Percentiles rank a stretch among this genome's conserved stretches.
Conservation (phyloP, 2,329 filamentous ascomycete genomes). For the Trematosphaeria pertusa region DNA sequence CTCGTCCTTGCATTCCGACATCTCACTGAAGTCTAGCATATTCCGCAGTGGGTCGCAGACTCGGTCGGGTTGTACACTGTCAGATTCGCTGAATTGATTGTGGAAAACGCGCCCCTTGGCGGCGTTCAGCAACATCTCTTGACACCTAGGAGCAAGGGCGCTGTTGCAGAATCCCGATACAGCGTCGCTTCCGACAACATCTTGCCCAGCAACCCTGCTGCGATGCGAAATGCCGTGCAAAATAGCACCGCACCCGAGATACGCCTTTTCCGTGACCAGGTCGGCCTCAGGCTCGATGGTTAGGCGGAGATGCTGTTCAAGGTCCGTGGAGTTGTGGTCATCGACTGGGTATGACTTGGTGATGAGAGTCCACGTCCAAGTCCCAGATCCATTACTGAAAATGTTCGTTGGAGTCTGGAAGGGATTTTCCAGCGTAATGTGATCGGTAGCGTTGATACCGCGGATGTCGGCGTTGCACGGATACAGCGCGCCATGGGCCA, state of each 20-base stretch:
- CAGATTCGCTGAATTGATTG: too few species aligned
- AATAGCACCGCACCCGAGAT: slow-evolving; percentile 1
- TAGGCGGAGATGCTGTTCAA: not conserved
- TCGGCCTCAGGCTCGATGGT: not conserved
- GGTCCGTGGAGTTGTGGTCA: not conserved
- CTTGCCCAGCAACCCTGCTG: not conserved
- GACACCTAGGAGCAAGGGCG: too few species aligned
- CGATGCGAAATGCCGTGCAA: not conserved
- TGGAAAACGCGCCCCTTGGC: too few species aligned
- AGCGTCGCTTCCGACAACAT: too few species aligned
- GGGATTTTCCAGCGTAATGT: not conserved
- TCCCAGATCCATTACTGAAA: not conserved
- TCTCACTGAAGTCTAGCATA: not conserved
- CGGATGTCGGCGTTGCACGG: not conserved
- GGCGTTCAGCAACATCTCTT: too few species aligned
- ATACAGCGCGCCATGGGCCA: not conserved
- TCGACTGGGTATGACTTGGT: not conserved
- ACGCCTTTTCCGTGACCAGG: not conserved
- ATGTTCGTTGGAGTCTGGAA: not conserved
- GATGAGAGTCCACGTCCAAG: slow-evolving; percentile 2
- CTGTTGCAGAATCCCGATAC: too few species aligned
- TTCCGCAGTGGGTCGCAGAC: not conserved
- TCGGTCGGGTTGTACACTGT: not conserved
- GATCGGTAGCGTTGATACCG: slow-evolving; percentile 1
- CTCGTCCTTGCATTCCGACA: not conserved